Evolutionary conservation across 2,329 filamentous ascomycete genomes (phyloP).

Genomic region (Pseudogymnoascus sp.): DNA sequence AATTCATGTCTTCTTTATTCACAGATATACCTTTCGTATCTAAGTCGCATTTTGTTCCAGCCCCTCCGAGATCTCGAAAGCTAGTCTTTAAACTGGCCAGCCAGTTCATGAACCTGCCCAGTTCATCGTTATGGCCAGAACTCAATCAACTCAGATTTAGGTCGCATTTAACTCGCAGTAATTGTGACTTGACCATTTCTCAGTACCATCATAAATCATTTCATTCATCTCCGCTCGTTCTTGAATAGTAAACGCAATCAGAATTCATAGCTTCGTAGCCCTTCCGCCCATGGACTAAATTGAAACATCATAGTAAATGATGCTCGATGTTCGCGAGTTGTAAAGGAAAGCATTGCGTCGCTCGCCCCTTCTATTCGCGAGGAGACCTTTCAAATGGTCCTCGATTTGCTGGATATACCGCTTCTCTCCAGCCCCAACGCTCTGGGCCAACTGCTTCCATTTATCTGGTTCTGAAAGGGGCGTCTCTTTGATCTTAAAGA

Average conservation of each 20-base stretch:
- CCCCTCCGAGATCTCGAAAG: neutral
- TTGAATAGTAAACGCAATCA: neutral
- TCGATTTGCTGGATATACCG: conserved; percentile 79
- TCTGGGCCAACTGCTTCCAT: conserved; percentile 76
- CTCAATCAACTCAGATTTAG: neutral
- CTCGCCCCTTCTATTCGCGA: conserved; percentile 49
- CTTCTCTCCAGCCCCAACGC: conserved; percentile 66
- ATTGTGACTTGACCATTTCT: neutral
- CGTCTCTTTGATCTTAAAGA: conserved; percentile 69
- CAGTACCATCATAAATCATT: neutral
- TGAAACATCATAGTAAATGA: conserved; percentile 76
- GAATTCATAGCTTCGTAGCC: neutral
- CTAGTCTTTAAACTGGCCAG: neutral
- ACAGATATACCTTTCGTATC: neutral
- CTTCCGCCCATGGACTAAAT: conserved; percentile 18
- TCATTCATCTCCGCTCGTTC: neutral
- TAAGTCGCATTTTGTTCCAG: neutral
- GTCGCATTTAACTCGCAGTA: neutral
- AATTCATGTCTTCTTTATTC: neutral
- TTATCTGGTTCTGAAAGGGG: conserved; percentile 71
- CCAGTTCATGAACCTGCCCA: neutral
- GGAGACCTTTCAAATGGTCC: conserved; percentile 61
- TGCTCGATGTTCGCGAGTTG: conserved; percentile 79
- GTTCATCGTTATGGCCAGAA: neutral
- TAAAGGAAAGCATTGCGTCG: conserved; percentile 77